Evolutionary conservation across 1,284 basidiomycete genomes (phyloP), one percentile per base, ranked within the genome.

Genomic region (Cutaneotrichosporon sp.): DNA sequence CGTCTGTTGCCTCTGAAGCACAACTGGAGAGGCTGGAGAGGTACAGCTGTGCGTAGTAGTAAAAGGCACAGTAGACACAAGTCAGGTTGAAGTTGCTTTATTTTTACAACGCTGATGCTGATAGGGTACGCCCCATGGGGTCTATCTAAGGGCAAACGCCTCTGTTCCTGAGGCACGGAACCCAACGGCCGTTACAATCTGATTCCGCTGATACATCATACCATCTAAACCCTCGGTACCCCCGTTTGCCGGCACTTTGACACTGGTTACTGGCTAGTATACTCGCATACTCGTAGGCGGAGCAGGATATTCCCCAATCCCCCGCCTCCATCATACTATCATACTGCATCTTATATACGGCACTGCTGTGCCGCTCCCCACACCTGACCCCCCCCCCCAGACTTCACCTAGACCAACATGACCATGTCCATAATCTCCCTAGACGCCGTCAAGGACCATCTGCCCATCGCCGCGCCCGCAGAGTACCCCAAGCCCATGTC

Each of bases 401-500:
- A 32, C 22, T 36, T 13, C 50, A 40, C 34, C 56, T 61, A 49
- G 14, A 34, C 60, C 47, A 51, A 32, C 31, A 61, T 50, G 49
- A 50, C 55, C 55, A 36, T 13, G 34, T 9, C 34, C 34, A 13
- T 13, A 8, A 52, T 53, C 18, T 21, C 32, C 49, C 32, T 61
- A 30, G 18, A 47, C n/a, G 30, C 34, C 56, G 53, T 50, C 46
- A 60, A 58, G 64, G 34, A 55, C 46, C 51, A 36, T 26, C 71
- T 77, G 13, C 72, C 73, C 16, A 47, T 63, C 26, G 50, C 59
- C 16, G 64, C 74, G 0, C 61, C 67, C 30, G 31, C 11, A 30
- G 18, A 63, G 16, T 81, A 71, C 65, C 65, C 58, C 31, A 81
- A 81, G 65, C 80, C 80, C 4, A 63, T 71, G 30, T 73, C 71